These are phyloP conservation scores for Bondarzewia mesenterica DNA, from an alignment of 1,284 basidiomycete species.

Conservation along the genomic window DNA sequence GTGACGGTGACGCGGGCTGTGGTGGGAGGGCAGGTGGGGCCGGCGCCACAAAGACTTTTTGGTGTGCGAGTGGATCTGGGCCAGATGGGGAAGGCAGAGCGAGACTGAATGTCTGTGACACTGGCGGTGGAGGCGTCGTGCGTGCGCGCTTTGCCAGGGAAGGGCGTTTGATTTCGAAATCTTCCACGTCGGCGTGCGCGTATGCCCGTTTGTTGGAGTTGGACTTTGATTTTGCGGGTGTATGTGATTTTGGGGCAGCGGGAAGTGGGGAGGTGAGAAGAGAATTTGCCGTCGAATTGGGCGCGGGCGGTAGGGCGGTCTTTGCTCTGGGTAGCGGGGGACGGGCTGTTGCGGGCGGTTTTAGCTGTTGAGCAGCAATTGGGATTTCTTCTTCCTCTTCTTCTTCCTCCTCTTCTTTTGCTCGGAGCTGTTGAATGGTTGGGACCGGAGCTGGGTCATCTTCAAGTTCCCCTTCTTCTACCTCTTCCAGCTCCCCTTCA, in stretches of 20 bases:
- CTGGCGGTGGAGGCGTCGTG: constrained; percentile 21
- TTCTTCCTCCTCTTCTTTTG: constrained; percentile 28
- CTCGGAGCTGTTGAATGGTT: constrained; percentile 1
- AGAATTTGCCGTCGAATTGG: not conserved
- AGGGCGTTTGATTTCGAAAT: constrained; percentile 27
- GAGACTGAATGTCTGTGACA: constrained; percentile 18
- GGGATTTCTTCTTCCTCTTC: constrained; percentile 27
- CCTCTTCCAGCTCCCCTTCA: too few species aligned
- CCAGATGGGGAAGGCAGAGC: constrained; percentile 18
- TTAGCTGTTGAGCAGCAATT: constrained; percentile 5
- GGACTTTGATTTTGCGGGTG: constrained; percentile 7
- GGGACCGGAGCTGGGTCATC: too few species aligned
- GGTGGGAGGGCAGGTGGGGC: constrained; percentile 10
- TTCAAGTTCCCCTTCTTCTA: constrained; percentile 22
- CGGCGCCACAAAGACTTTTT: constrained; percentile 6
- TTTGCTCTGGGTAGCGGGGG: constrained; percentile 9
- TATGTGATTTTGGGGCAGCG: not conserved
- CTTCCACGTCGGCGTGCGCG: constrained; percentile 34
- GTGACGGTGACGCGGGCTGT: constrained; percentile 15
- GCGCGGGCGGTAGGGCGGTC: constrained; percentile 5
- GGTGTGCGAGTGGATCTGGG: constrained; percentile 12
- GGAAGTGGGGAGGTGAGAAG: not conserved
- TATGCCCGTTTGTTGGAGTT: constrained; percentile 16
- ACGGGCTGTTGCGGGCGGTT: not conserved
- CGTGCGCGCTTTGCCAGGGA: constrained; percentile 33